Evolutionary conservation across 2,329 filamentous ascomycete species (phyloP).

Genomic region (Zymoseptoria passerinii): DNA sequence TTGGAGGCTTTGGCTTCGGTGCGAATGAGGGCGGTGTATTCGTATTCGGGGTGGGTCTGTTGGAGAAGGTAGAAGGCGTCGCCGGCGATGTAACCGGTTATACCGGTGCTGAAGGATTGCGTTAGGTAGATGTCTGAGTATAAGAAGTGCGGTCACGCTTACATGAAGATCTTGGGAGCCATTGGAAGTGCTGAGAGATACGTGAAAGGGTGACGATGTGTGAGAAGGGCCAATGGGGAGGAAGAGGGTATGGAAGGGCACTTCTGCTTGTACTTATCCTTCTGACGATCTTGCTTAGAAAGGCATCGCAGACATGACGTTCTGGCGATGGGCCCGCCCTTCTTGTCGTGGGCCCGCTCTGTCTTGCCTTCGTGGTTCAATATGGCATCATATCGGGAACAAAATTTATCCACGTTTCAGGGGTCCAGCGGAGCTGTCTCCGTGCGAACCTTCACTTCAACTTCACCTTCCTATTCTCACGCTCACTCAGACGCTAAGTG

Average conservation of each 20-base stretch:
- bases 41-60: slow-evolving; percentile 42
- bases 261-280: not conserved
- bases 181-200: slow-evolving; percentile 6
- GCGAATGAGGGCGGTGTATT: slow-evolving; percentile 43
- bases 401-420: too few relatives aligned
- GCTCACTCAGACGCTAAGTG: not conserved
- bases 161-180: slow-evolving; percentile 26
- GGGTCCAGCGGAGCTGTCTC: too few relatives aligned
- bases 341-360: too few relatives aligned
- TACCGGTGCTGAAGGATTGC: slow-evolving; percentile 19
- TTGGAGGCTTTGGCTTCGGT: slow-evolving; percentile 41
- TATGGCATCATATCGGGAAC: too few relatives aligned
- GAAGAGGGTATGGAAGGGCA: not conserved
- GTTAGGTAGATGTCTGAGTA: not conserved
- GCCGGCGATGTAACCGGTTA: slow-evolving; percentile 38
- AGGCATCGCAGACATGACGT: not conserved
- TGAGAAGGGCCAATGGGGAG: not conserved
- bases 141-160: slow-evolving; percentile 1
- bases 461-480: not conserved
- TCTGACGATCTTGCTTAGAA: not conserved
- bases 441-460: not conserved
- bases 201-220: not conserved
- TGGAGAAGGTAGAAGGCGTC: slow-evolving; percentile 39
- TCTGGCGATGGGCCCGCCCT: too few relatives aligned
- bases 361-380: too few relatives aligned